Evolutionary conservation across 2,329 filamentous ascomycete species (phyloP).

Genomic region (Fusarium pseudonygamai): DNA sequence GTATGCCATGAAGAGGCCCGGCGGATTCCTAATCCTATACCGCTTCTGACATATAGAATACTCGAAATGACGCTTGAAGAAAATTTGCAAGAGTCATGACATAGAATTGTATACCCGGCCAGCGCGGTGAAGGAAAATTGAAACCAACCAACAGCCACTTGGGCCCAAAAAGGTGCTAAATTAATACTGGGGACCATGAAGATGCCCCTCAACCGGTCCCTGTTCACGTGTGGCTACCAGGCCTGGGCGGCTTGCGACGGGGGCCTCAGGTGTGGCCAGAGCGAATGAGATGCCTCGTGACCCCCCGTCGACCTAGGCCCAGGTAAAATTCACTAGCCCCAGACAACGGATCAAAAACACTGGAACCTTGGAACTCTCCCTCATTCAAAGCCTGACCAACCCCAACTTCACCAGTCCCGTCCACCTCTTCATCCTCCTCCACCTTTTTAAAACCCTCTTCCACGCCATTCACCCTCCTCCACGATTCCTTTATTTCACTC

Average conservation of each 20-base stretch:
- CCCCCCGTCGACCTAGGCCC: constrained; percentile 9
- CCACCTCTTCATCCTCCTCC: constrained; percentile 30
- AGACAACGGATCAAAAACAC: constrained; percentile 31
- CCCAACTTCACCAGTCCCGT: constrained; percentile 24
- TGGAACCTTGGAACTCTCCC: constrained; percentile 29
- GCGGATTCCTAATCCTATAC: constrained; percentile 14
- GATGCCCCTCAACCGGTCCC: constrained; percentile 16
- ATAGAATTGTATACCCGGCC: not conserved
- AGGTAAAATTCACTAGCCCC: constrained; percentile 36
- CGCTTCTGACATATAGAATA: constrained; percentile 10
- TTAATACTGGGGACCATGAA: constrained; percentile 11
- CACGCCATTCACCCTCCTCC: constrained; percentile 2
- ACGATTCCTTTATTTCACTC: not conserved
- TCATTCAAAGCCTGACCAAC: constrained; percentile 32
- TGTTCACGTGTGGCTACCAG: constrained; percentile 25
- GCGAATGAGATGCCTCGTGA: constrained; percentile 35
- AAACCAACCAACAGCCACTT: constrained; percentile 9
- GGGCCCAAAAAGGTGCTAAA: constrained; percentile 3
- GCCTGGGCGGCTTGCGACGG: constrained; percentile 6
- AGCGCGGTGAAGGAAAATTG: constrained; percentile 4
- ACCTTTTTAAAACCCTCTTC: constrained; percentile 26
- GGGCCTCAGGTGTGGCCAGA: constrained; percentile 23
- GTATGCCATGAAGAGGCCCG: constrained; percentile 1
- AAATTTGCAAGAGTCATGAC: constrained; percentile 21
- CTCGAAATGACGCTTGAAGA: not conserved